These are phyloP conservation scores for Oemleria cerasiformis DNA, from an alignment of 306 rosid genomes.

Conservation along the genomic window DNA sequence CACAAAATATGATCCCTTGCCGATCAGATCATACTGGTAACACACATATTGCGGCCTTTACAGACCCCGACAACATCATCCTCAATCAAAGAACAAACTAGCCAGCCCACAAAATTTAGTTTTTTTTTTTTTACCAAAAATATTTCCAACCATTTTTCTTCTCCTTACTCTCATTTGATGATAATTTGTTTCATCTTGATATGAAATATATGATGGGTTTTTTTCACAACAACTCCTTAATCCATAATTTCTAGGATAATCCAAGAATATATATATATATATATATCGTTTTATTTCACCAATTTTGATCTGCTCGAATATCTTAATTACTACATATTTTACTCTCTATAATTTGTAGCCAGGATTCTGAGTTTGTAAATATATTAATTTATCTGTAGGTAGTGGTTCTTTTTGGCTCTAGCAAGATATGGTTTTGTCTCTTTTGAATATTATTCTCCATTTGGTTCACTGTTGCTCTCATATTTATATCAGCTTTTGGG, in stretches of 20 bases:
- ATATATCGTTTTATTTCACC: neutral
- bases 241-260: neutral
- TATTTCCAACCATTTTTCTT: neutral
- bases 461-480: conserved; percentile 27
- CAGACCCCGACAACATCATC: too few species aligned
- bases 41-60: too few species aligned
- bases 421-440: conserved; percentile 44
- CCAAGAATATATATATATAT: neutral
- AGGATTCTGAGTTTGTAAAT: neutral
- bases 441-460: conserved; percentile 24
- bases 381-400: neutral
- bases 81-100: too few species aligned
- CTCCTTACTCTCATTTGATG: neutral
- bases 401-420: conserved; percentile 41
- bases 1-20: too few species aligned
- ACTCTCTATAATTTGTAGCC: neutral
- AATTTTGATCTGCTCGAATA: neutral
- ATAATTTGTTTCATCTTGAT: neutral
- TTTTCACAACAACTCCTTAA: neutral
- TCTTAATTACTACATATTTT: neutral
- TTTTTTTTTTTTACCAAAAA: neutral
- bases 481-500: neutral
- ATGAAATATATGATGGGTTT: neutral
- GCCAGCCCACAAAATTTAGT: neutral
- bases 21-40: too few species aligned